Conservation (phyloP, 2,329 filamentous ascomycete species). For the Pseudogymnoascus sp. region DNA sequence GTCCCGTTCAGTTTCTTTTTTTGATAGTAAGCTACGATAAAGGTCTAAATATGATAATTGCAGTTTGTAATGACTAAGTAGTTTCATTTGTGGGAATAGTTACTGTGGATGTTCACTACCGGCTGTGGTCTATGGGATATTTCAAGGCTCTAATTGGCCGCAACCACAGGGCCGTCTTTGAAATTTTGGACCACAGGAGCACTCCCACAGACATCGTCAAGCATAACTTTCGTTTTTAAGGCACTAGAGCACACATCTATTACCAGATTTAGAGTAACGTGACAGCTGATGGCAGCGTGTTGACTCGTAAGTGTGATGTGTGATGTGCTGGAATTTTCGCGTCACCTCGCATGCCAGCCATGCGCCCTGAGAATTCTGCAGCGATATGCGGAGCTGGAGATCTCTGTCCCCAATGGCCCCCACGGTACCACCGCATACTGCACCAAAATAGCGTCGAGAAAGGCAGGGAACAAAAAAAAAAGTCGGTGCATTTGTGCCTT, state of each 20-base stretch:
- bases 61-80: background rate
- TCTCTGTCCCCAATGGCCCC: background rate
- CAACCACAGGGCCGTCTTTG: background rate
- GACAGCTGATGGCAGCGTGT: background rate
- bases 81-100: background rate
- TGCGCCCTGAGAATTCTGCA: conserved; percentile 7
- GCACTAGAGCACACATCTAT: background rate
- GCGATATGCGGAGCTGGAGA: conserved; percentile 1
- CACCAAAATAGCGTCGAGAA: background rate
- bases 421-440: conserved; percentile 2
- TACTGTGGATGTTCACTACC: background rate
- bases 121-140: background rate
- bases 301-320: background rate
- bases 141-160: background rate
- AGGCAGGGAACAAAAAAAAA: background rate
- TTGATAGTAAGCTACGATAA: background rate
- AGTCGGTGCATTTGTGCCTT: background rate
- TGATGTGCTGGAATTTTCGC: conserved; percentile 5
- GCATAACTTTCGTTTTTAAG: background rate
- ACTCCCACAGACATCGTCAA: background rate
- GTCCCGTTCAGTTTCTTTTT: background rate
- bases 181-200: background rate
- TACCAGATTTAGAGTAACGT: background rate
- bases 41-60: conserved; percentile 4
- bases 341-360: conserved; percentile 5